A percentile compares a stretch with the other conserved stretches of the same genome.
Evolutionary conservation across 2,329 filamentous ascomycete genomes (phyloP).

Genomic region (Drechslerella coelobrocha): DNA sequence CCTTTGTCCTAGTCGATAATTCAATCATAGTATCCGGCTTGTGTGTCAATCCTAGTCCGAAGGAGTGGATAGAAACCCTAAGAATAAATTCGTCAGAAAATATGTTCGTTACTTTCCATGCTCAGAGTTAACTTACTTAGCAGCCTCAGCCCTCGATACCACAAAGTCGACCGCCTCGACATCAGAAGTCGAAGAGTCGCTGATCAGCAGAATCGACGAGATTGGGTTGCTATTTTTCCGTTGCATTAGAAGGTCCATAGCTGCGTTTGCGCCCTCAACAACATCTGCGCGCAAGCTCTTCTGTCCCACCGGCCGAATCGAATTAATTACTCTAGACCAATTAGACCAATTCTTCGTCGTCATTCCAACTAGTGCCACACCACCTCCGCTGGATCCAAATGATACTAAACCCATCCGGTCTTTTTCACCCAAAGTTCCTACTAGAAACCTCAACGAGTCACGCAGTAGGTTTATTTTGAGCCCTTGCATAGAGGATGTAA

Average conservation of each 20-base stretch:
- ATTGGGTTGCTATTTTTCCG: slow-evolving; percentile 94
- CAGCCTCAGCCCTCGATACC: slow-evolving; percentile 92
- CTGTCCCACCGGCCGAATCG: slow-evolving; percentile 90
- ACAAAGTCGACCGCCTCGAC: slow-evolving; percentile 97
- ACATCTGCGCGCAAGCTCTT: slow-evolving; percentile 97
- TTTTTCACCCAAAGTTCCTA: slow-evolving; percentile 84
- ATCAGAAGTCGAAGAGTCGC: slow-evolving; percentile 93
- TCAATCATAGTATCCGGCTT: slow-evolving; percentile 99
- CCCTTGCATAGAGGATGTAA: slow-evolving; percentile 99
- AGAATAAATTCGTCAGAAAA: slow-evolving; percentile 11
- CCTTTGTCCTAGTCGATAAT: slow-evolving; percentile 91
- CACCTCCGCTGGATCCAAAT: slow-evolving; percentile 91
- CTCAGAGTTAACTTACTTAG: slow-evolving; percentile 71
- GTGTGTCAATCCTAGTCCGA: slow-evolving; percentile 93
- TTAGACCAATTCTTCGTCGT: slow-evolving; percentile 92
- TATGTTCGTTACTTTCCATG: slow-evolving; percentile 52
- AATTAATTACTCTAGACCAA: slow-evolving; percentile 83
- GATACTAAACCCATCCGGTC: slow-evolving; percentile 98
- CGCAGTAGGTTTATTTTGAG: slow-evolving; percentile 94
- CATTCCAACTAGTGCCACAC: slow-evolving; percentile 96
- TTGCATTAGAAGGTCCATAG: slow-evolving; percentile 98
- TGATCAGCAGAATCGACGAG: slow-evolving; percentile 93
- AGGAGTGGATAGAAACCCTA: slow-evolving; percentile 92
- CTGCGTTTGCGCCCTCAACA: slow-evolving; percentile 95
- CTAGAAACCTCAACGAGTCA: slow-evolving; percentile 90